phyloP scores from a whole-genome alignment of 768 basidiomycete genomes.

The Dentipellis fragilis region DNA sequence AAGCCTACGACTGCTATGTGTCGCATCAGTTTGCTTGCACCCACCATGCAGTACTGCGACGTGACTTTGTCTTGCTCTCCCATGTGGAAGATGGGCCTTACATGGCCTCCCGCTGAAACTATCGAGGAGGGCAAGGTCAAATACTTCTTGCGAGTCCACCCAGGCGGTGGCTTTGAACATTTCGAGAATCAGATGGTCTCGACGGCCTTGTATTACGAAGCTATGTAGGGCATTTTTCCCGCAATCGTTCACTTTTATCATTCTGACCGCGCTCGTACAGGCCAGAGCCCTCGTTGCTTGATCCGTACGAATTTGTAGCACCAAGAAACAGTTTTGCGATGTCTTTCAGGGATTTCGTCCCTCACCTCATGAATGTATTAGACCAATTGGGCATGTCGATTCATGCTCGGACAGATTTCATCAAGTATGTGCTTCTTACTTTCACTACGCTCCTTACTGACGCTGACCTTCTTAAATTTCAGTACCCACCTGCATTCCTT shows the following conservation, averaged over 20 bases:
- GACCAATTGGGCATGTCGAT: slow-evolving; percentile 80
- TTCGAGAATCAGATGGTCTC: slow-evolving; percentile 75
- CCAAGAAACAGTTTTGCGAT: slow-evolving; percentile 82
- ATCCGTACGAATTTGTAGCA: slow-evolving; percentile 69
- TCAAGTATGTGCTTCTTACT: slow-evolving; percentile 44
- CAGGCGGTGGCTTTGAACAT: slow-evolving; percentile 80
- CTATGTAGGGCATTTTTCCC: slow-evolving; percentile 39
- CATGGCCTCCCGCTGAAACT: slow-evolving; percentile 72
- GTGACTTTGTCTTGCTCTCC: slow-evolving; percentile 62
- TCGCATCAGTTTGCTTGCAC: slow-evolving; percentile 63
- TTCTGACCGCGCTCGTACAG: slow-evolving; percentile 27
- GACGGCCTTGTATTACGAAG: slow-evolving; percentile 81
- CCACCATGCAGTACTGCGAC: slow-evolving; percentile 71
- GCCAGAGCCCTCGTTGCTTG: slow-evolving; percentile 67
- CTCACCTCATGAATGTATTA: slow-evolving; percentile 72
- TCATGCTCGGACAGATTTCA: slow-evolving; percentile 72
- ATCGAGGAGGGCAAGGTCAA: slow-evolving; percentile 63
- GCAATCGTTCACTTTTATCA: too few species aligned
- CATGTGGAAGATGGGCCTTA: slow-evolving; percentile 64
- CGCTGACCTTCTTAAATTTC: neutral
- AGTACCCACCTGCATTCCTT: slow-evolving; percentile 75
- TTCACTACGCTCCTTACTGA: neutral
- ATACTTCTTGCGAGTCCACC: slow-evolving; percentile 75
- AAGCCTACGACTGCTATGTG: slow-evolving; percentile 72
- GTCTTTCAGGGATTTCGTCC: slow-evolving; percentile 71